Percentiles rank a stretch among this genome's conserved stretches.
Conservation (phyloP, 1,284 basidiomycete species). For the Peniophora sp. region DNA sequence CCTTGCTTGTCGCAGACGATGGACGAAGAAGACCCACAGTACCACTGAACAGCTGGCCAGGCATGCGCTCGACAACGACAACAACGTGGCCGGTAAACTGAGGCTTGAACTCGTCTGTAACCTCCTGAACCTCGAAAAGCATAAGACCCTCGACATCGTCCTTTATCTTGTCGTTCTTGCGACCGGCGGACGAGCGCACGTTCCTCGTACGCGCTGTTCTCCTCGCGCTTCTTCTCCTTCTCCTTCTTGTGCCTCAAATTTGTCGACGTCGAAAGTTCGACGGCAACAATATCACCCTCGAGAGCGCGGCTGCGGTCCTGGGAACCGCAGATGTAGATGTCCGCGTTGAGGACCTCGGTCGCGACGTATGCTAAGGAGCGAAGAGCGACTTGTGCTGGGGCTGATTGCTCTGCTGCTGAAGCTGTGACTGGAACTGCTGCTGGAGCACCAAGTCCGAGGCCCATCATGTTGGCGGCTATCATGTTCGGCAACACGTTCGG, state of each 20-base stretch:
- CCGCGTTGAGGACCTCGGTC: constrained; percentile 97
- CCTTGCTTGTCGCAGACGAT: constrained; percentile 96
- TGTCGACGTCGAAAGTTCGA: constrained; percentile 96
- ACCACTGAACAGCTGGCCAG: constrained; percentile 96
- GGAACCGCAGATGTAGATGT: constrained; percentile 98
- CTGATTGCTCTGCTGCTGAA: constrained; percentile 83
- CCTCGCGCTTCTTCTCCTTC: constrained; percentile 99
- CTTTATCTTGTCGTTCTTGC: constrained; percentile 99
- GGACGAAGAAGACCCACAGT: constrained; percentile 93
- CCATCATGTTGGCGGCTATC: constrained; percentile 94
- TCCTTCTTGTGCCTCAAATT: constrained; percentile 99
- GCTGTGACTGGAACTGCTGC: constrained; percentile 83
- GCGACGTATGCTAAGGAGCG: constrained; percentile 99
- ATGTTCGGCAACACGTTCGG: constrained; percentile 94
- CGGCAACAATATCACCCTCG: constrained; percentile 97
- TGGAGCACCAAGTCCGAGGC: constrained; percentile 81
- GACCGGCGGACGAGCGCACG: constrained; percentile 61
- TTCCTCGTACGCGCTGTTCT: constrained; percentile 86
- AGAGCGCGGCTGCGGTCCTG: constrained; percentile 98
- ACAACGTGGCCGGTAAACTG: constrained; percentile 97
- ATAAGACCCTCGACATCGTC: constrained; percentile 97
- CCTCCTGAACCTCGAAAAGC: constrained; percentile 96
- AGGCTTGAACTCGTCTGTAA: constrained; percentile 94
- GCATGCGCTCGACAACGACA: constrained; percentile 97
- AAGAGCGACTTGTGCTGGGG: constrained; percentile 98